A percentile compares a stretch with the other conserved stretches of the same genome.
phyloP scores from a whole-genome alignment of 1,284 basidiomycete species.

The Volvariella surrecta region DNA sequence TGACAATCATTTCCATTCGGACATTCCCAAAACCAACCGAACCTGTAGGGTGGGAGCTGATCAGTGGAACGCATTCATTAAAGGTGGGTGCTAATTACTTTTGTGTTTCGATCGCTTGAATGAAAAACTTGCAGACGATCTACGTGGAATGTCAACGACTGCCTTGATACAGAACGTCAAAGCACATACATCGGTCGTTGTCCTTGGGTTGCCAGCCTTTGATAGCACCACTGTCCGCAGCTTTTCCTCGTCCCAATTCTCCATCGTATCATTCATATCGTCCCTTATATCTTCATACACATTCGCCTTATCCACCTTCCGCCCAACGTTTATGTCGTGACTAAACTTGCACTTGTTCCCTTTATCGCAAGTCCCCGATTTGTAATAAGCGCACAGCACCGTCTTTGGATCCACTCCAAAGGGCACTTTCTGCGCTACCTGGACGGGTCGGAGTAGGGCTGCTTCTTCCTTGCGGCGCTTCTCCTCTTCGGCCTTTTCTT shows the following conservation, averaged over 20 bases:
- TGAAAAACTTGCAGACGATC: constrained; percentile 98
- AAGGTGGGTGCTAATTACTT: background rate
- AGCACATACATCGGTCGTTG: constrained; percentile 77
- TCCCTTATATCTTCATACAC: constrained; percentile 88
- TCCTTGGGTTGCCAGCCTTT: constrained; percentile 87
- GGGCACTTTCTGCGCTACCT: constrained; percentile 76
- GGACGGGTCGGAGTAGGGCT: constrained; percentile 70
- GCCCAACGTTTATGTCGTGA: constrained; percentile 81
- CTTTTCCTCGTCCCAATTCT: constrained; percentile 96
- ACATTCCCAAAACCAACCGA: constrained; percentile 93
- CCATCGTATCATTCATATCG: constrained; percentile 92
- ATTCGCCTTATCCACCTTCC: constrained; percentile 96
- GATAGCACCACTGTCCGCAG: constrained; percentile 80
- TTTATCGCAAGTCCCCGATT: constrained; percentile 86
- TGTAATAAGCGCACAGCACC: constrained; percentile 82
- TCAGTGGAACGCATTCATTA: too few species aligned
- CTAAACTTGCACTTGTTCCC: constrained; percentile 94
- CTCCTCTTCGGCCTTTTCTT: constrained; percentile 75
- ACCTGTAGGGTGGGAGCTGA: constrained; percentile 43
- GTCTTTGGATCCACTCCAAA: constrained; percentile 96
- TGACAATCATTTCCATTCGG: constrained; percentile 86
- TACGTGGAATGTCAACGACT: constrained; percentile 19
- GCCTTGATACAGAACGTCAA: constrained; percentile 3
- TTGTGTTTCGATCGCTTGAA: constrained; percentile 91
- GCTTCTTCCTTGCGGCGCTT: constrained; percentile 84